Evolutionary conservation across 179 eudicot genomes (phyloP), one percentile per base, ranked within the genome.

Genomic region (Heliamphora pulchella): DNA sequence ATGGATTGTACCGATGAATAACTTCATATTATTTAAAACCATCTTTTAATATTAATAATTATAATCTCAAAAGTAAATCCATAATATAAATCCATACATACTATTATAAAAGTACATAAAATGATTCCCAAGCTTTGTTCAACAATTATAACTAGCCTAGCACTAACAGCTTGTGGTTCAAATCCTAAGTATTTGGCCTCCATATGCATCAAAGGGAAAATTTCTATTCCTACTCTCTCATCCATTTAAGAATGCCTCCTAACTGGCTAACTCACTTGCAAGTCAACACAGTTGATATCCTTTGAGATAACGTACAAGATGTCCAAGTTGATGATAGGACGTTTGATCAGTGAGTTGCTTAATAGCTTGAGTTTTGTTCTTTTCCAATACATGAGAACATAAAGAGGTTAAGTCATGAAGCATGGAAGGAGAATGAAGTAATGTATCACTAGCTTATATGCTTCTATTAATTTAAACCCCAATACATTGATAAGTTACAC

Each of bases 311-410:
- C 13, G 44, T 65, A 74, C 20, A 31, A 31, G 48, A 39, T 74
- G 44, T 62, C 44, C 69, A 61, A 71, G 58, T n/a, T 48, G 10
- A 18, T 17, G n/a, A 46, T 2, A 9, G 15, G 51, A 62, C n/a
- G 9, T 71, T 61, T 31, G 5, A 76, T 76, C 69, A 44, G 55
- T 76, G 53, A 61, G 14, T 61, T 76, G 69, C 41, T 47, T n/a
- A 44, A 58, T 76, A 17, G 68, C 54, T 62, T 41, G 50, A 55
- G 65, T 39, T 57, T 10, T 7, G 62, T 3, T 51, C 63, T 54
- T 54, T 20, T 74, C 11, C 46, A 54, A 54, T 13, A 39, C 50
- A 9, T 55, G 64, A 74, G 77, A 55, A 54, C 13, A 5, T 13
- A 1, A 54, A 57, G 39, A 22, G 7, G 10, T 1, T 6, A 11